Conservation (phyloP, 2,329 filamentous ascomycete species). For the Elsinoe ampelina region DNA sequence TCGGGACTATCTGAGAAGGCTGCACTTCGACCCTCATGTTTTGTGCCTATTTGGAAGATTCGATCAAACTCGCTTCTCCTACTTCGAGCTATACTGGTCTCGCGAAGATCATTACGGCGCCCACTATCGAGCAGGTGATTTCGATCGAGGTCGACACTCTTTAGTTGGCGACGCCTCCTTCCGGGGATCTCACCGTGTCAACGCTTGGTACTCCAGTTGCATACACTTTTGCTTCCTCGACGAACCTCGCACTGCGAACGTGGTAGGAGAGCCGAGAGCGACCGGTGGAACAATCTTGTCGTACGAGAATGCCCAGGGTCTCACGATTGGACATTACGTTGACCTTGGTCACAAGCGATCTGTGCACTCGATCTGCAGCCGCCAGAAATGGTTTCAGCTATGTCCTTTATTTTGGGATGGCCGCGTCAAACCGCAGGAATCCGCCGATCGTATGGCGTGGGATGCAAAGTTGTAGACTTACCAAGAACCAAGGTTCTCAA, state of each 20-base stretch:
- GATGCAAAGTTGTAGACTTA: constrained; percentile 16
- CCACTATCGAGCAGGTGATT: constrained; percentile 47
- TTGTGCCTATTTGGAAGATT: constrained; percentile 62
- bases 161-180: constrained; percentile 49
- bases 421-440: constrained; percentile 20
- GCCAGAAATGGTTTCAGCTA: constrained; percentile 37
- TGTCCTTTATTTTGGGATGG: constrained; percentile 44
- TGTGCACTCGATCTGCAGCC: constrained; percentile 29
- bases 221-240: constrained; percentile 54
- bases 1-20: constrained; percentile 57
- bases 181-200: constrained; percentile 47
- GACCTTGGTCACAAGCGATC: constrained; percentile 33
- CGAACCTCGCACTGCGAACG: constrained; percentile 45
- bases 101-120: constrained; percentile 53
- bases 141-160: constrained; percentile 52
- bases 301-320: constrained; percentile 66
- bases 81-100: constrained; percentile 75
- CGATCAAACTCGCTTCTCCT: constrained; percentile 61
- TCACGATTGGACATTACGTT: constrained; percentile 50
- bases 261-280: constrained; percentile 62
- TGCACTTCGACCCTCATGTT: constrained; percentile 63
- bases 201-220: constrained; percentile 48
- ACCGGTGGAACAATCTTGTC: constrained; percentile 61
- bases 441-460: constrained; percentile 21
- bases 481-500: no score